Base-by-base conservation (phyloP, 2,329 filamentous ascomycete genomes). In the Cercospora sojina region DNA sequence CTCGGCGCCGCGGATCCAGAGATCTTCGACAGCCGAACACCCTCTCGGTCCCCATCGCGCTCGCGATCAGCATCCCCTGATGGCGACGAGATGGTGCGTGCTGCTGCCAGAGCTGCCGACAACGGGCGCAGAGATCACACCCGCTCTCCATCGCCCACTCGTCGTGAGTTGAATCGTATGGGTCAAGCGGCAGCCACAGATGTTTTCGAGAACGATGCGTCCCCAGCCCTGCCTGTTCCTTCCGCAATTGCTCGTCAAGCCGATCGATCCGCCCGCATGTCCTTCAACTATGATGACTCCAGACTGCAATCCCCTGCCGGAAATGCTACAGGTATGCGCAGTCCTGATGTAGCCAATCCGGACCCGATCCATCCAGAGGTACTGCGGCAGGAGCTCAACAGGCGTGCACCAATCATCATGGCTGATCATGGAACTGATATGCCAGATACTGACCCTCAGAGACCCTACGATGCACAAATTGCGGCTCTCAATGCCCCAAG, bases 301-400 rank as follows among this genome's bases (percentile, higher is more conserved):
- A 29, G 13, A 23, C 27, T 59, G 31, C 55, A 9, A 25, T 64
- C 65, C 1, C 65, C 65, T 35, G 62, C 65, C 8, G 60, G 62
- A 49, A 63, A 63, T 56, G 49, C 65, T 25, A 57, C 32, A 12
- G 25, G 65, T n/a, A 51, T 57, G 61, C 60, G 64, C 43, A 51
- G 55, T 16, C 56, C 64, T 18, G 38, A 63, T 63, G 60, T 63
- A 2, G 55, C 41, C 4, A 64, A 59, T 23, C 56, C 55, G 8
- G 62, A 59, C 7, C 62, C 62, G 12, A 59, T 59, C 12, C 60
- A 63, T 23, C 62, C 62, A 0, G 55, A 59, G 13, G 18, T 35
- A 9, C n/a, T 64, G 29, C 62, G 55, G 1, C 38, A 59, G 16
- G 62, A 64, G 62, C 55, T 64, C 31, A 38, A 59, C 38, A 64